Evolutionary conservation across 2,329 filamentous ascomycete genomes (phyloP), one percentile per base, ranked within the genome.

Genomic region (Neofusicoccum umdonicola): DNA sequence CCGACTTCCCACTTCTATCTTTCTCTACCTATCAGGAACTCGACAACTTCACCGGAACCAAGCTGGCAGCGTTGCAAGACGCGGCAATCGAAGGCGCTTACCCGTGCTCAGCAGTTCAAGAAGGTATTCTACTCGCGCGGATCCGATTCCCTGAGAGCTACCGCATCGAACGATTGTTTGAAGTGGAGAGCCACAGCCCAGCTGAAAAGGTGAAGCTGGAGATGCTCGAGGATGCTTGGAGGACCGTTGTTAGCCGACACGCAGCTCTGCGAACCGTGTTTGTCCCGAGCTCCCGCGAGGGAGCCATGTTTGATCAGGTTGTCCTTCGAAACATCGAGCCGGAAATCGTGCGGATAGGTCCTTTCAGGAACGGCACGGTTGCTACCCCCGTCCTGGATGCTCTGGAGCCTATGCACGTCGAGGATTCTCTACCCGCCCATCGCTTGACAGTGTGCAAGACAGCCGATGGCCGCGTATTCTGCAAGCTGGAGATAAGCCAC

Each of bases 401-500:
- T 47, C 66, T 61, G 39, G 68, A 72, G 37, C 58, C 71, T 19
- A 74, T 75, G 41, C 71, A 71, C 9, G 71, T 70, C 67, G 72
- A 70, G 65, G 73, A 71, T 52, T 73, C 73, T 9, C 63, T 61
- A 35, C 70, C 76, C n/a, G 72, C 73, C 4, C 74, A 77, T 34
- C 74, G 75, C 61, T 67, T 75, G 35, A 69, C 70, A 12, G 70
- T 74, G 15, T 56, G 74, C 4, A 68, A 72, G 34, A 74, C 72
- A 3, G 68, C 42, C 1, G 71, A 72, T 0, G 73, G 73, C 1
- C 70, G 67, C 37, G 68, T 76, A 12, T 57, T 74, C 42, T 68
- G 74, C 47, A 76, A 75, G 68, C 68, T 76, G 63, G 73, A 74
- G 52, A 72, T 77, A 67, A 76, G 74, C 47, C 74, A 77, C 60